phyloP scores from a whole-genome alignment of 2,329 filamentous ascomycete species.

The Aspergillus alliaceus region DNA sequence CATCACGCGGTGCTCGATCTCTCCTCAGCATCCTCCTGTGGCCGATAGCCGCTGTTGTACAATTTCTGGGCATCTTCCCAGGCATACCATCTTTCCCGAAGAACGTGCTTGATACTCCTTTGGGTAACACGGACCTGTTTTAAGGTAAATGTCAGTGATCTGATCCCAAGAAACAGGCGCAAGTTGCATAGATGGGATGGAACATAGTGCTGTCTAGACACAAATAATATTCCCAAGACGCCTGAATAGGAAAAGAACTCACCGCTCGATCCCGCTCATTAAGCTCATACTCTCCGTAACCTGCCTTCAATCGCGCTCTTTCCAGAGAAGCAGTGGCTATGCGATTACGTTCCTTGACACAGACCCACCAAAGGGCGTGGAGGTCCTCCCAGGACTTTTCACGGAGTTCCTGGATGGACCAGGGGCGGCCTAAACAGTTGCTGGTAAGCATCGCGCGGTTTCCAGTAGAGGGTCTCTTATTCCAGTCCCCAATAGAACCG shows the following conservation, averaged over 20 bases:
- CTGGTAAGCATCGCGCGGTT: conserved; percentile 12
- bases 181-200: background rate
- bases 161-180: background rate
- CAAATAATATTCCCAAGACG: background rate
- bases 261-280: conserved; percentile 66
- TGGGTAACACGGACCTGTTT: conserved; percentile 74
- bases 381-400: conserved; percentile 92
- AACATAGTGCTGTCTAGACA: background rate
- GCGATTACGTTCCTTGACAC: conserved; percentile 85
- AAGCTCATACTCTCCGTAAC: conserved; percentile 72
- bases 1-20: background rate
- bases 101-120: conserved; percentile 75
- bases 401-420: conserved; percentile 82
- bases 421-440: conserved; percentile 62
- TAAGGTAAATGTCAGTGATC: background rate
- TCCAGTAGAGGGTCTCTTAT: background rate
- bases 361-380: conserved; percentile 91
- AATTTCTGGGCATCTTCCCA: conserved; percentile 57
- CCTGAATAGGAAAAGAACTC: conserved; percentile 34
- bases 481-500: background rate
- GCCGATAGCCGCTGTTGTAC: conserved; percentile 37
- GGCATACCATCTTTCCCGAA: conserved; percentile 85
- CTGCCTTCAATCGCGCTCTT: conserved; percentile 64
- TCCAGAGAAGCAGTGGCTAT: conserved; percentile 76
- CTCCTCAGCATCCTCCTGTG: conserved; percentile 27